Evolutionary conservation across 2,329 filamentous ascomycete genomes (phyloP).

Genomic region (Leptographium radiaticola): DNA sequence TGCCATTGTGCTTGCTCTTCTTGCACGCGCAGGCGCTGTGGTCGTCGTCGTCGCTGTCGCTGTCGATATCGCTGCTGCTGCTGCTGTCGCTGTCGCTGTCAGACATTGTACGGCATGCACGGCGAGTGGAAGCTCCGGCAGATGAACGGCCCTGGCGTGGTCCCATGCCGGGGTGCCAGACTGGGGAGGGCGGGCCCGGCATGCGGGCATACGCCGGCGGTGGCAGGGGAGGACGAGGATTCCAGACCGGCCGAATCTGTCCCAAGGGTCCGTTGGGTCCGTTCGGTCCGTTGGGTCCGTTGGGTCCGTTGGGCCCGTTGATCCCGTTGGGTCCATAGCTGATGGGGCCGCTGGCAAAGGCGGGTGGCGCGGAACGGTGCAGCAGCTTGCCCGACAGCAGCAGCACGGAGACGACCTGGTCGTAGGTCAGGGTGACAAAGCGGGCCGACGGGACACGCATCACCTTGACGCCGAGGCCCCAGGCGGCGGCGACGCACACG

Average conservation of each 20-base stretch:
- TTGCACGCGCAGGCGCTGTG: not conserved
- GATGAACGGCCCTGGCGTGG: not conserved
- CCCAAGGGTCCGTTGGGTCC: too few species aligned
- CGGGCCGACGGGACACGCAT: not conserved
- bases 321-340: too few species aligned
- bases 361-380: not conserved
- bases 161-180: not conserved
- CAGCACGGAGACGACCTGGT: constrained; percentile 5
- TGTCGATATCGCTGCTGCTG: not conserved
- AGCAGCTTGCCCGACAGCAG: constrained; percentile 5
- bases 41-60: not conserved
- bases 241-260: too few species aligned
- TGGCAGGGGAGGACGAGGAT: too few species aligned
- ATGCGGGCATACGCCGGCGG: too few species aligned
- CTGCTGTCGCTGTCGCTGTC: not conserved
- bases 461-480: constrained; percentile 7
- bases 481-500: constrained; percentile 6
- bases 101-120: not conserved
- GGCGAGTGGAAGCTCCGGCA: too few species aligned
- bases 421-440: constrained; percentile 1
- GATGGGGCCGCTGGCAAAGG: too few species aligned
- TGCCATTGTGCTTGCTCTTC: not conserved
- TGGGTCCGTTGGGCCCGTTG: too few species aligned
- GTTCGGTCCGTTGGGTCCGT: too few species aligned
- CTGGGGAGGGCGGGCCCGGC: not conserved